A percentile compares a stretch with the other conserved stretches of the same genome.
These are phyloP conservation scores for Cladosporium colombiae DNA, from an alignment of 2,329 filamentous ascomycete genomes.

Conservation along the genomic window DNA sequence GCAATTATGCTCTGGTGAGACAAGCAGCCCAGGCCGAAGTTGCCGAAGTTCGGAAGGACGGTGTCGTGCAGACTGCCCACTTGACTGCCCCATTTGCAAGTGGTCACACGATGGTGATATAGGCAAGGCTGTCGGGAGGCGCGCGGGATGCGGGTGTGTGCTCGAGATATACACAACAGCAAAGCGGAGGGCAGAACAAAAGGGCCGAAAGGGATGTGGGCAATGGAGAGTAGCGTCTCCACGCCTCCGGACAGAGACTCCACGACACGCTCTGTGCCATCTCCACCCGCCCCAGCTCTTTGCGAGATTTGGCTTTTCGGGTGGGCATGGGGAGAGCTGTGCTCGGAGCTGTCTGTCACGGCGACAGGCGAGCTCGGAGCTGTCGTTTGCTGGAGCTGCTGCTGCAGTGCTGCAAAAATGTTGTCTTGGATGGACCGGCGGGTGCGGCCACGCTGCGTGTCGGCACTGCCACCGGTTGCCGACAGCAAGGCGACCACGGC, in stretches of 20 bases:
- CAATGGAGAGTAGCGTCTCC: background rate
- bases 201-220: slow-evolving; percentile 12
- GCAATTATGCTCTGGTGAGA: background rate
- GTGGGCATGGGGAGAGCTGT: slow-evolving; percentile 7
- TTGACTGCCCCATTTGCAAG: background rate
- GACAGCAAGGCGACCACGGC: background rate
- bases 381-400: slow-evolving; percentile 4
- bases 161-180: background rate
- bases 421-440: background rate
- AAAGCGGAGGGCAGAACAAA: background rate
- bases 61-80: background rate
- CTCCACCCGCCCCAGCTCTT: background rate
- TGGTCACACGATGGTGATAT: slow-evolving; percentile 9
- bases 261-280: background rate
- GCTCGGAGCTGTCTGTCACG: background rate
- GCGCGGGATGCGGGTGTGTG: background rate
- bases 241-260: background rate
- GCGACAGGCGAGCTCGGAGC: slow-evolving; percentile 6
- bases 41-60: background rate
- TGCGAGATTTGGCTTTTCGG: background rate
- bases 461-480: background rate
- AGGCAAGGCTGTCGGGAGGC: background rate
- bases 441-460: background rate
- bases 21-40: background rate
- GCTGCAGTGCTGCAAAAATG: background rate